A percentile compares a stretch with the other conserved stretches of the same genome.
Evolutionary conservation across 306 rosid species (phyloP).

Genomic region (Fragaria vesca): DNA sequence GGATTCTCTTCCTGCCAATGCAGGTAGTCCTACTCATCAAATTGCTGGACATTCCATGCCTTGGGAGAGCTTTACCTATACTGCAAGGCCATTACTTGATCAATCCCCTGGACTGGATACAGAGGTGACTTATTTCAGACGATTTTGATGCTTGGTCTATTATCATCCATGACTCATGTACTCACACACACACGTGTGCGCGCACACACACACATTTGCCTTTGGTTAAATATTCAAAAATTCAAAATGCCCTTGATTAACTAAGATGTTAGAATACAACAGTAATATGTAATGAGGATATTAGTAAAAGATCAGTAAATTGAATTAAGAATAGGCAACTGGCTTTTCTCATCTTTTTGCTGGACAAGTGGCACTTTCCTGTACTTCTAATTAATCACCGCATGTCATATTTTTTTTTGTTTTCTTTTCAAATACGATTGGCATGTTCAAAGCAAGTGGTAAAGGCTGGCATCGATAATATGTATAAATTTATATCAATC

Average conservation of each 20-base stretch:
- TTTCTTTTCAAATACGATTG: neutral
- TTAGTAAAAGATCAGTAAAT: neutral
- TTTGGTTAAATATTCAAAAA: neutral
- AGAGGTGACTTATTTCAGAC: slow-evolving; percentile 55
- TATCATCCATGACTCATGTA: neutral
- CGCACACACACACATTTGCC: neutral
- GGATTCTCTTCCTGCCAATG: slow-evolving; percentile 46
- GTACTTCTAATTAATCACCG: neutral
- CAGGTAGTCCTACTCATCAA: slow-evolving; percentile 39
- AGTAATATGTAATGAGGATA: neutral
- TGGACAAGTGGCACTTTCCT: neutral
- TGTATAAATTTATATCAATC: neutral
- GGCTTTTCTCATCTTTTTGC: neutral
- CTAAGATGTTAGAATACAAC: neutral
- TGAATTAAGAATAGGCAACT: neutral
- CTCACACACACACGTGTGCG: too few species aligned
- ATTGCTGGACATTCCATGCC: slow-evolving; percentile 45
- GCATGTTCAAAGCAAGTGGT: neutral
- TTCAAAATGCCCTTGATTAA: neutral
- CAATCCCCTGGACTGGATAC: slow-evolving; percentile 57
- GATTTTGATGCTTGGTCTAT: slow-evolving; percentile 22
- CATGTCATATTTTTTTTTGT: neutral
- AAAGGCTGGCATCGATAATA: neutral
- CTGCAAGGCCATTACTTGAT: slow-evolving; percentile 66
- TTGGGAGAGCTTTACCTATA: slow-evolving; percentile 81